phyloP scores from a whole-genome alignment of 2,329 filamentous ascomycete genomes.

The Pezicula neosporulosa region DNA sequence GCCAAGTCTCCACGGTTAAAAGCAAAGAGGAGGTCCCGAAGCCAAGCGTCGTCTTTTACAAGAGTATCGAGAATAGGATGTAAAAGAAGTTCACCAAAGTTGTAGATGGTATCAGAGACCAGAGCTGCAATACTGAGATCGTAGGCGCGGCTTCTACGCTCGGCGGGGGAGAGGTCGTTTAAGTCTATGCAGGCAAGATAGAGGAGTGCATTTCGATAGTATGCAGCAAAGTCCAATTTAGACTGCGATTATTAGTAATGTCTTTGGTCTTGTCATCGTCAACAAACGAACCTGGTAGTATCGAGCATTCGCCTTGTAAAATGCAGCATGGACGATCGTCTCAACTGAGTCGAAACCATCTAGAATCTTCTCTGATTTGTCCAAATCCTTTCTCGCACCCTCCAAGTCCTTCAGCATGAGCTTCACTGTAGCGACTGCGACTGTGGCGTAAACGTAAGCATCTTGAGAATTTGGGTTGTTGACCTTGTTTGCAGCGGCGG shows the following conservation, averaged over 20 bases:
- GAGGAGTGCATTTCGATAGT: conserved; percentile 95
- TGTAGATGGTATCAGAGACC: conserved; percentile 95
- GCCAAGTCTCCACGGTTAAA: conserved; percentile 94
- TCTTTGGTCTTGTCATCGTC: background rate
- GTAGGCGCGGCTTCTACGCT: conserved; percentile 82
- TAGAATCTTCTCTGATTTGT: conserved; percentile 81
- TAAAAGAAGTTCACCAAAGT: conserved; percentile 97
- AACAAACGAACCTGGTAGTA: conserved; percentile 71
- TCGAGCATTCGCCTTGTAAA: conserved; percentile 91
- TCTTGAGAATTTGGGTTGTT: conserved; percentile 92
- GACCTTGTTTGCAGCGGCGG: conserved; percentile 80
- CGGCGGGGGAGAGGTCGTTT: conserved; percentile 65
- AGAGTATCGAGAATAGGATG: conserved; percentile 93
- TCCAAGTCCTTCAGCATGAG: conserved; percentile 75
- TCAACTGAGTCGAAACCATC: conserved; percentile 94
- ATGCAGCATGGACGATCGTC: conserved; percentile 90
- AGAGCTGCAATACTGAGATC: conserved; percentile 90
- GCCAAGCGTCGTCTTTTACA: conserved; percentile 75
- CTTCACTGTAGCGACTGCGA: conserved; percentile 85
- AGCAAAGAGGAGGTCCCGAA: conserved; percentile 92
- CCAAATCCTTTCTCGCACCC: conserved; percentile 82
- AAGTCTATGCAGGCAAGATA: conserved; percentile 96
- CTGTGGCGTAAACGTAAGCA: conserved; percentile 89
- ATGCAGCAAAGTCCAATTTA: conserved; percentile 89
- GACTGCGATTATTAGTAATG: conserved; percentile 38